phyloP scores from a whole-genome alignment of 805 yeast genomes.

The Myxozyma nipponensis region DNA sequence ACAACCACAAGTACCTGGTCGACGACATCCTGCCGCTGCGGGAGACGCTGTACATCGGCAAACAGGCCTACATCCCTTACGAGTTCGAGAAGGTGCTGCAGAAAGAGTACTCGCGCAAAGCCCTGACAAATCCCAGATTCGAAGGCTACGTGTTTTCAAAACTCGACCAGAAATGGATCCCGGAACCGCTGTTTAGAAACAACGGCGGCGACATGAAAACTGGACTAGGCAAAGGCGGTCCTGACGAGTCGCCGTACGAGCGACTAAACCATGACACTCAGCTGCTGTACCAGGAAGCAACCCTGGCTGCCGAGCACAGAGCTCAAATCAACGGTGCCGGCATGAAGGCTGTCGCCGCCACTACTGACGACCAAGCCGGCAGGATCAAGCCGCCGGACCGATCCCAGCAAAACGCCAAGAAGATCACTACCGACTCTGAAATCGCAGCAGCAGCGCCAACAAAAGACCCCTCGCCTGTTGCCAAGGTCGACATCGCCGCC shows the following conservation, averaged over 20 bases:
- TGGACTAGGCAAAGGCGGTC: neutral
- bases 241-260: neutral
- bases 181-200: neutral
- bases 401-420: no score
- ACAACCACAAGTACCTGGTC: constrained; percentile 51
- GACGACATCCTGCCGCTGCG: constrained; percentile 53
- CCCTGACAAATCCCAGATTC: constrained; percentile 16
- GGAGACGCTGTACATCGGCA: constrained; percentile 58
- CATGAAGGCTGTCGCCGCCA: neutral
- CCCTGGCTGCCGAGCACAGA: neutral
- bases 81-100: constrained; percentile 37
- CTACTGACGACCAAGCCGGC: no score
- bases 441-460: neutral
- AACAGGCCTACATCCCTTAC: constrained; percentile 45
- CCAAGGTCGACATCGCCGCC: neutral
- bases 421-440: no score
- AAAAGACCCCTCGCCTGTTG: no score
- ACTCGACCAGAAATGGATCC: constrained; percentile 17
- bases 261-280: neutral
- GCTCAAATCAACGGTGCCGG: neutral
- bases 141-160: constrained; percentile 12
- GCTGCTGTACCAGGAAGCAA: neutral
- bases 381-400: no score
- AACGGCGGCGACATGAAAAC: neutral
- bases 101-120: constrained; percentile 39